Base-by-base conservation (phyloP, 2,329 filamentous ascomycete species). In the Fusarium siculi region DNA sequence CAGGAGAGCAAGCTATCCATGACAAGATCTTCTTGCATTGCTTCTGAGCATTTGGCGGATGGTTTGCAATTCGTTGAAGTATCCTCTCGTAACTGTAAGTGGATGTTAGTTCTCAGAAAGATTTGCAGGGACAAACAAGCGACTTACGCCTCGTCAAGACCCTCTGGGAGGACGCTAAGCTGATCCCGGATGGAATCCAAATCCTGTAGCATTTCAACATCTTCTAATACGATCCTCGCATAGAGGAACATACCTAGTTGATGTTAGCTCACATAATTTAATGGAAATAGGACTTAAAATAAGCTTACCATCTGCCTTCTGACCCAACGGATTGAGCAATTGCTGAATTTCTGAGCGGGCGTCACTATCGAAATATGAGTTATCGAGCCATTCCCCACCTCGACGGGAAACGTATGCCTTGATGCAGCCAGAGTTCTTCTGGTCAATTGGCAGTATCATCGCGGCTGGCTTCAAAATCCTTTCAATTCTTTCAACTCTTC, bases 71-170 rank as follows among this genome's bases (percentile, higher is more conserved):
- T 5, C 32, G 10, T 12, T 30, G 23, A n/a, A 36, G 42, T 14
- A 49, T 34, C 7, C 30, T 39, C 7, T 58, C 23, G 10, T 58
- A 47, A 9, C 32, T 58, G 15, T 1, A 1, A 4, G 2, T n/a
- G 2, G 32, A 19, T 10, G 8, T 55, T 11, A 25, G n/a, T 9
- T 14, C 30, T 34, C 23, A 15, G n/a, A 2, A 40, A 30, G 1
- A 4, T 30, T 1, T 30, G 1, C 2, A 12, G 7, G 4, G 0
- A 32, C 1, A 23, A 25, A 2, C 4, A 15, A n/a, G 16, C 16
- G 8, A 43, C 53, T 23, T 21, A 56, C 53, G 39, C 39, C 10
- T 56, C 53, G 16, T 56, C 53, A 2, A 56, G 53, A 2, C 53
- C 40, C 4, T 56, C 28, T 1, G 53, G 53, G 19, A 56, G 53